Evolutionary conservation across 2,329 filamentous ascomycete genomes (phyloP), one percentile per base, ranked within the genome.

Genomic region (Aspergillus sp.): DNA sequence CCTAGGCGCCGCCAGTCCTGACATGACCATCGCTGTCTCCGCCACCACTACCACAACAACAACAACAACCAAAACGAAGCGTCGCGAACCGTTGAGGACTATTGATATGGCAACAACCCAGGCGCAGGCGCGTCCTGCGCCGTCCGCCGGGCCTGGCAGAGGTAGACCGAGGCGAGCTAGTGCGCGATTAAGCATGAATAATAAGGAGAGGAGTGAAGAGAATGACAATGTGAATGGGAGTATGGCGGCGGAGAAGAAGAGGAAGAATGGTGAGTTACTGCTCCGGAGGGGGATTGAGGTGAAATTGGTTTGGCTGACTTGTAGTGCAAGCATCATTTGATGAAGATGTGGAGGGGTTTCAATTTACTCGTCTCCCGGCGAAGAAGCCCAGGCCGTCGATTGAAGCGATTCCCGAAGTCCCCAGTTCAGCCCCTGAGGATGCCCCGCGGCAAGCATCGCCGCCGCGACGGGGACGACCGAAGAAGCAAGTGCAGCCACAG

Each of bases 311-410:
- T 35, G 37, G 35, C 20, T 5, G 15, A 41, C 33, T 42, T 9
- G 10, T 45, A 17, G 15, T 33, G n/a, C 33, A 53, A 53, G 56
- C 48, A 23, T 38, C 45, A 33, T 50, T 44, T 49, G 37, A 88
- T 59, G 86, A 90, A 66, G 80, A 86, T 60, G 83, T 87, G 71
- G 86, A 86, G 59, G 87, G 87, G 53, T 90, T 90, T 59, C 75
- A 82, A 49, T 90, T 90, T 64, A 82, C 83, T 53, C 80, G 86
- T 52, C 74, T 83, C 9, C 86, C 86, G 62, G 72, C 80, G 60
- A 75, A 76, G 51, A 88, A 85, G 69, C 77, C 79, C 39, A 75
- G 76, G 49, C 71, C 77, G 48, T 65, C 71, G 13, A 69, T 71
- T 43, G 69, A 57, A 17, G 44, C 55, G 9, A 49, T 54, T 38